Evolutionary conservation across 345 rosid species (phyloP).

Genomic region (Aquilaria yunnanensis): DNA sequence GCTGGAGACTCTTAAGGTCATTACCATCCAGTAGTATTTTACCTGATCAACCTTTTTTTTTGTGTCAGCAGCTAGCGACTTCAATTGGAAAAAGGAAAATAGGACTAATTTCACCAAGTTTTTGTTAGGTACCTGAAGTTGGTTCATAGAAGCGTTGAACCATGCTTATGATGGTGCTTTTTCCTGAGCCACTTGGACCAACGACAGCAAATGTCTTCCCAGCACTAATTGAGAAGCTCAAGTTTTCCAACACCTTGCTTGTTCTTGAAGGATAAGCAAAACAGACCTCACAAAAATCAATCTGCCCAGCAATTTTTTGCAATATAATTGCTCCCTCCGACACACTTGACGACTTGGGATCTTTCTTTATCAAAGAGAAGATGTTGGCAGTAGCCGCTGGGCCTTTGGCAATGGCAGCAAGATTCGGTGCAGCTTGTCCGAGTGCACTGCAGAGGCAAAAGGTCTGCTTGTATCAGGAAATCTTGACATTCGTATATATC

Average conservation of each 20-base stretch:
- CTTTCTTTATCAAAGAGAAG: constrained; percentile 35
- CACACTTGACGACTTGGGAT: constrained; percentile 19
- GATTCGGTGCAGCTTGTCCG: constrained; percentile 75
- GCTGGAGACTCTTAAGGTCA: constrained; percentile 43
- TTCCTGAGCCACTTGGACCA: constrained; percentile 92
- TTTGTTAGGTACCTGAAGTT: constrained; percentile 41
- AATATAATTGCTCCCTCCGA: constrained; percentile 29
- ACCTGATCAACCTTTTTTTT: constrained; percentile 29
- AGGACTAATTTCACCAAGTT: background rate
- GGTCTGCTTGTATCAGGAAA: constrained; percentile 11
- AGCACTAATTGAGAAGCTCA: constrained; percentile 56
- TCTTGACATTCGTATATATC: background rate
- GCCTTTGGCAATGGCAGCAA: constrained; percentile 74
- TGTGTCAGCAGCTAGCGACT: constrained; percentile 4
- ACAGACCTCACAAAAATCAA: constrained; percentile 51
- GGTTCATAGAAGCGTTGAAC: constrained; percentile 87
- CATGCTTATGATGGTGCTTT: constrained; percentile 80
- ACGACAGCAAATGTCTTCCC: constrained; percentile 68
- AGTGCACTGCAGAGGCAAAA: constrained; percentile 42
- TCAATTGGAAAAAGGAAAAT: background rate
- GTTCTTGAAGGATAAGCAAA: constrained; percentile 73
- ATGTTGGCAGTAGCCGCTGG: constrained; percentile 62
- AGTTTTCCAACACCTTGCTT: constrained; percentile 47
- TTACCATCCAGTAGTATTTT: constrained; percentile 58
- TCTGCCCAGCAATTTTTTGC: constrained; percentile 41